Evolutionary conservation across 129 eudicot species (phyloP).

Genomic region (Chrysanthemum seticuspe): DNA sequence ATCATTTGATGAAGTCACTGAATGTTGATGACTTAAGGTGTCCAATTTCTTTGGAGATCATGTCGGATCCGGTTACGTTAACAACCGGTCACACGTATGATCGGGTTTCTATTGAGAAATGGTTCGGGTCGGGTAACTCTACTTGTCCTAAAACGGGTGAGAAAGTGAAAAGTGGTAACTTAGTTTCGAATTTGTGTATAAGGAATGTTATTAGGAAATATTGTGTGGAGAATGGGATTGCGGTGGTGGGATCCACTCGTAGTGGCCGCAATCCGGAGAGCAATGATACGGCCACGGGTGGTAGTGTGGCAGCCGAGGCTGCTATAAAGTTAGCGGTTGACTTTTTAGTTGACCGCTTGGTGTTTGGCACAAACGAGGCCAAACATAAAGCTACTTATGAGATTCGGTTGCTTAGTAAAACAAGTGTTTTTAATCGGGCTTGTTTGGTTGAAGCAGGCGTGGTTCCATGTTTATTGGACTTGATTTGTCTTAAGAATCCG

Average conservation of each 20-base stretch:
- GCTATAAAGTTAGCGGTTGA: conserved; percentile 47
- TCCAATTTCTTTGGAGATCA: conserved; percentile 81
- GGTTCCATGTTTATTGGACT: conserved; percentile 58
- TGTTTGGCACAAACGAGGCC: conserved; percentile 45
- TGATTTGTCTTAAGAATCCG: conserved; percentile 43
- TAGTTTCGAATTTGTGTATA: conserved; percentile 70
- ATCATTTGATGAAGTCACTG: conserved; percentile 27
- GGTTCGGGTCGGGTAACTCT: conserved; percentile 71
- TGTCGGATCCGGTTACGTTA: conserved; percentile 81
- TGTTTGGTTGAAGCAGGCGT: conserved; percentile 82
- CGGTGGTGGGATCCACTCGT: conserved; percentile 19
- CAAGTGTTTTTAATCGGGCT: conserved; percentile 72
- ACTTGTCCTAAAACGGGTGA: conserved; percentile 90
- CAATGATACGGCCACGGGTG: conserved; percentile 20
- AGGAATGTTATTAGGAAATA: conserved; percentile 46
- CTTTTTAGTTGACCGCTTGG: conserved; percentile 46
- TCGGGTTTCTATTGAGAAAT: conserved; percentile 58
- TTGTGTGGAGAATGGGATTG: conserved; percentile 49
- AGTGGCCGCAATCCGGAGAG: conserved; percentile 25
- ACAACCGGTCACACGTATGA: conserved; percentile 89
- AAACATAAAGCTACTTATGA: conserved; percentile 66
- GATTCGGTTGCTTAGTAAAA: conserved; percentile 69
- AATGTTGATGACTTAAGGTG: conserved; percentile 76
- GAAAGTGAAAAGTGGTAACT: conserved; percentile 40
- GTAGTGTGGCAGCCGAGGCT: conserved; percentile 55